phyloP scores from a whole-genome alignment of 1,139 yeast species.

The Candida albicans region DNA sequence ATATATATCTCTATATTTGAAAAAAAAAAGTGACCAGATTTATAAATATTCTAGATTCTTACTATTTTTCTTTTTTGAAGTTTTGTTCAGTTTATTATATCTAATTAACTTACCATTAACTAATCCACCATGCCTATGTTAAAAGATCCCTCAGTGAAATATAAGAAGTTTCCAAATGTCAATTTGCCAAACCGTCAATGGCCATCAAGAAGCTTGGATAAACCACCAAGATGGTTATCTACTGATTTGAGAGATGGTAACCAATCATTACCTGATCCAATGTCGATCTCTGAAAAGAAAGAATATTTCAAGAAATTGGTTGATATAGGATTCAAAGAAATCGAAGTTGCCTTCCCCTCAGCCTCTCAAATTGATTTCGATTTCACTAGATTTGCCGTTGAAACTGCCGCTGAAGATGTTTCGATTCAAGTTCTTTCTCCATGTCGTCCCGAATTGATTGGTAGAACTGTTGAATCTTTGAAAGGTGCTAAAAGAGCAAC shows the following conservation, averaged over 20 bases:
- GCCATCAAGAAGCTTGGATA: conserved; percentile 41
- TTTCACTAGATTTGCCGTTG: conserved; percentile 49
- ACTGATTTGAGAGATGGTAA: conserved; percentile 53
- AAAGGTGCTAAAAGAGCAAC: conserved; percentile 49
- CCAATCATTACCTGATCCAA: conserved; percentile 52
- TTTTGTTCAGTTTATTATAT: background rate
- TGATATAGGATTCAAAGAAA: conserved; percentile 49
- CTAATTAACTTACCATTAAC: too few relatives aligned
- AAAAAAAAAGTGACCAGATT: background rate
- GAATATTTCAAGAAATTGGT: conserved; percentile 46
- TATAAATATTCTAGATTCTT: background rate
- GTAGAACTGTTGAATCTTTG: conserved; percentile 47
- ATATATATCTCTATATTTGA: too few relatives aligned
- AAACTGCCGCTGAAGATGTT: conserved; percentile 48
- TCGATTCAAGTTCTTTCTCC: conserved; percentile 49
- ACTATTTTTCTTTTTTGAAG: background rate
- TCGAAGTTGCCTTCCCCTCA: conserved; percentile 50
- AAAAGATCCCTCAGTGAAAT: conserved; percentile 43
- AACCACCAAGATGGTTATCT: conserved; percentile 51
- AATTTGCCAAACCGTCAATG: conserved; percentile 42
- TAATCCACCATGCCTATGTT: conserved; percentile 26
- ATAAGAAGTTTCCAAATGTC: conserved; percentile 38
- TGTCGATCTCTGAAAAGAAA: conserved; percentile 47
- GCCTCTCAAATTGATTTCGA: conserved; percentile 53
- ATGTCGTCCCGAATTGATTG: conserved; percentile 45